A percentile compares a stretch with the other conserved stretches of the same genome.
Conservation (phyloP, 495 filamentous ascomycete species). For the Haplographium delicatum region DNA sequence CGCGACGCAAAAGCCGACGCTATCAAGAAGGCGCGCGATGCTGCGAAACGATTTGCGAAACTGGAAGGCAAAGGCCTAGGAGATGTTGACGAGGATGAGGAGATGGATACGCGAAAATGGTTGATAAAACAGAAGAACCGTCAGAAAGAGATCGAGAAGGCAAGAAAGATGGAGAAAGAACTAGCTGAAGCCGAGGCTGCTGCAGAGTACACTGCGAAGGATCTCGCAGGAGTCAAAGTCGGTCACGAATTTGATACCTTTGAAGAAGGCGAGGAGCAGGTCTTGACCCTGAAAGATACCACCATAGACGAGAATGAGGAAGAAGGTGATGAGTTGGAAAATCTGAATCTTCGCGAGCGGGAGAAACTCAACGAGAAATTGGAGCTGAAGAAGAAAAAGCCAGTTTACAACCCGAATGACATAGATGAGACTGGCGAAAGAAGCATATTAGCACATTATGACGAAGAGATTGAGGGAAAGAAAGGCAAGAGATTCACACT, state of each 20-base stretch:
- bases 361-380: slow-evolving; percentile 74
- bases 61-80: slow-evolving; percentile 79
- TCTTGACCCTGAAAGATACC: slow-evolving; percentile 87
- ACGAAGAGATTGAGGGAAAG: slow-evolving; percentile 91
- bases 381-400: slow-evolving; percentile 87
- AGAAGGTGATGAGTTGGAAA: slow-evolving; percentile 89
- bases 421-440: slow-evolving; percentile 52
- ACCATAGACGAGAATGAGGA: slow-evolving; percentile 81
- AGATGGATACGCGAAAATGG: slow-evolving; percentile 82
- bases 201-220: slow-evolving; percentile 68
- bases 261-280: slow-evolving; percentile 71
- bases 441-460: slow-evolving; percentile 78
- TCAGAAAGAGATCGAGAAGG: slow-evolving; percentile 81
- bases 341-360: slow-evolving; percentile 67
- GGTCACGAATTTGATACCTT: slow-evolving; percentile 78
- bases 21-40: slow-evolving; percentile 84
- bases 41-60: slow-evolving; percentile 64
- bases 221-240: slow-evolving; percentile 86
- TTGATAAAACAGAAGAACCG: slow-evolving; percentile 81
- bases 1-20: slow-evolving; percentile 72
- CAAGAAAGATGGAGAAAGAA: slow-evolving; percentile 69
- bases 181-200: slow-evolving; percentile 49
- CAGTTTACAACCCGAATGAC: slow-evolving; percentile 79
- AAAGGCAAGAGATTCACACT: slow-evolving; percentile 85
- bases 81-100: slow-evolving; percentile 61